Evolutionary conservation across 805 yeast species (phyloP), one percentile per base, ranked within the genome.

Genomic region (Zygoascus flipseniorum): DNA sequence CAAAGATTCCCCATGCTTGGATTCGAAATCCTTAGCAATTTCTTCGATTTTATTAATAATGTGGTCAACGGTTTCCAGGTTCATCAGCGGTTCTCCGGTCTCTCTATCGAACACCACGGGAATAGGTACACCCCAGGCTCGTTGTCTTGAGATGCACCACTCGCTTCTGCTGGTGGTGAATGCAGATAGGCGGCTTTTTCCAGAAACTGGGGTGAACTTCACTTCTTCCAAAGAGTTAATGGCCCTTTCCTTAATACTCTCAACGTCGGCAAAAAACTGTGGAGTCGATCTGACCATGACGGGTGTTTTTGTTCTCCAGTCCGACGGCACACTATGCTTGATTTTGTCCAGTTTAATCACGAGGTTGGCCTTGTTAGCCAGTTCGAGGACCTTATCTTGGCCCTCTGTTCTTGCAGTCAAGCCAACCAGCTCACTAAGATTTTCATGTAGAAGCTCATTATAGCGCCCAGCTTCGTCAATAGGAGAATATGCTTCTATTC

Each of bases 101-200:
- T 73, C 73, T 52, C 71, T 72, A 47, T 78, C 72, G 68, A 84
- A 86, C 8, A 93, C 69, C 0, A 86, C 93, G 1, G 99, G 98
- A 42, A 93, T 86, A 1, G 99, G 99, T 35, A 93, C 97, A 47
- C 99, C 99, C 99, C 99, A 93, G 18, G 80, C 76, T 59, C 99
- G 80, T 67, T 93, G 99, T 62, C 99, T 76, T 1, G 98, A 90
- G 32, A 93, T 89, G 70, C 99, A 93, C 99, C 99, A 93, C 65
- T 93, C 99, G 57, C 82, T 81, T 69, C 99, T 79, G 49, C 83
- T 81, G 19, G 72, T 74, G 31, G 89, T 77, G 64, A 92, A 93
- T 13, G 95, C 79, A 1, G 74, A 61, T 35, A 93, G 75, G 57
- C 98, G 76, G 50, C 79, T 83, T 31, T 72, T 71, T 1, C 97